Evolutionary conservation across 2,329 filamentous ascomycete species (phyloP).

Genomic region (Alternaria arbusti): DNA sequence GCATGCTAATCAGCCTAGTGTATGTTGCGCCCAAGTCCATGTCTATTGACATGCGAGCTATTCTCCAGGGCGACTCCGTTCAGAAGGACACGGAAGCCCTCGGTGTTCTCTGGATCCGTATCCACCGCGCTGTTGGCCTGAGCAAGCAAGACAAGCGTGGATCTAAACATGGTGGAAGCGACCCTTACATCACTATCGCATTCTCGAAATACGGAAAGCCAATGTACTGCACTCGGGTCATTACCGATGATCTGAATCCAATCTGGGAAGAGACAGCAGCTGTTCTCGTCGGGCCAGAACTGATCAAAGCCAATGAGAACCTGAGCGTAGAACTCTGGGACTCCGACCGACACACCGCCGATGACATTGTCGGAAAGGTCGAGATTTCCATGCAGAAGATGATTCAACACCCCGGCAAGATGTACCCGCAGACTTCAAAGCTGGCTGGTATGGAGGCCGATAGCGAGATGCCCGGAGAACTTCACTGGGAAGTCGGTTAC

Average conservation of each 20-base stretch:
- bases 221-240: conserved; percentile 96
- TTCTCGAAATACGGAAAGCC: conserved; percentile 98
- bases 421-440: conserved; percentile 88
- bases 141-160: conserved; percentile 90
- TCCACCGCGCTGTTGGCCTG: conserved; percentile 83
- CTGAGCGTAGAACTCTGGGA: conserved; percentile 96
- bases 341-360: conserved; percentile 87
- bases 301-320: conserved; percentile 93
- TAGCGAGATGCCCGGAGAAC: conserved; percentile 87
- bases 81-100: conserved; percentile 87
- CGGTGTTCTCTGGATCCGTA: conserved; percentile 90
- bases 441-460: conserved; percentile 82
- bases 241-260: conserved; percentile 92
- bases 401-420: conserved; percentile 90
- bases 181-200: conserved; percentile 92
- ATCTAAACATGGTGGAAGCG: conserved; percentile 83
- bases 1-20: conserved; percentile 55
- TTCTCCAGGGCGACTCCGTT: conserved; percentile 89
- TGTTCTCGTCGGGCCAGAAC: conserved; percentile 82
- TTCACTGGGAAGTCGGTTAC: conserved; percentile 96
- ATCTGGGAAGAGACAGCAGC: conserved; percentile 89
- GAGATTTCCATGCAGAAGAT: conserved; percentile 94
- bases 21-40: conserved; percentile 95
- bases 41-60: conserved; percentile 87
- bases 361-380: conserved; percentile 94